Evolutionary conservation across 306 rosid genomes (phyloP).

Genomic region (Psophocarpus tetragonolobus): DNA sequence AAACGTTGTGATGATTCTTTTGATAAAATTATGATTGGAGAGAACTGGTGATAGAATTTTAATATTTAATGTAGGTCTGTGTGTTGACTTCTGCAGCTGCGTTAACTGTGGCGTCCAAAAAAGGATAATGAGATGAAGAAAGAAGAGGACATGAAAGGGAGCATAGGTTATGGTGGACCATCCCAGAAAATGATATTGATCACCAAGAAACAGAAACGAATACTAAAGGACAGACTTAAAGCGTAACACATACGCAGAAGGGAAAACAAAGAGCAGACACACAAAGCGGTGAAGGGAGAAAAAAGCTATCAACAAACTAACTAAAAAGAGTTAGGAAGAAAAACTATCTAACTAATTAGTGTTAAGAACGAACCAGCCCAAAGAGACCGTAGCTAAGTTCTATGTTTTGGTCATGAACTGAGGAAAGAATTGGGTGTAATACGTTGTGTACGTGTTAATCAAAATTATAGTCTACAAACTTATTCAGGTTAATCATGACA

Average conservation of each 20-base stretch:
- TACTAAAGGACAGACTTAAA: too few relatives aligned
- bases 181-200: not conserved
- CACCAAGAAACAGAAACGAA: not conserved
- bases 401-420: not conserved
- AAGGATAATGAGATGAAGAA: not conserved
- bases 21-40: not conserved
- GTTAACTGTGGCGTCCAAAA: not conserved
- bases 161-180: not conserved
- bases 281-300: too few relatives aligned
- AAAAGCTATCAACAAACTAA: too few relatives aligned
- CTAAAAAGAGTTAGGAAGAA: too few relatives aligned
- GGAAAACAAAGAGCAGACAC: too few relatives aligned
- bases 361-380: not conserved
- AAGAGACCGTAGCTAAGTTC: not conserved
- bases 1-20: not conserved
- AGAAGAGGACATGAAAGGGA: not conserved
- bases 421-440: not conserved
- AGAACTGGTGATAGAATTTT: not conserved
- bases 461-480: not conserved
- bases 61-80: not conserved
- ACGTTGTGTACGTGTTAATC: not conserved
- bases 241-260: too few relatives aligned
- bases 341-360: too few relatives aligned
- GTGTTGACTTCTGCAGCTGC: not conserved
- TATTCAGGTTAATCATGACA: too few relatives aligned